phyloP scores from a whole-genome alignment of 768 basidiomycete genomes.

The Lentinula sp. region DNA sequence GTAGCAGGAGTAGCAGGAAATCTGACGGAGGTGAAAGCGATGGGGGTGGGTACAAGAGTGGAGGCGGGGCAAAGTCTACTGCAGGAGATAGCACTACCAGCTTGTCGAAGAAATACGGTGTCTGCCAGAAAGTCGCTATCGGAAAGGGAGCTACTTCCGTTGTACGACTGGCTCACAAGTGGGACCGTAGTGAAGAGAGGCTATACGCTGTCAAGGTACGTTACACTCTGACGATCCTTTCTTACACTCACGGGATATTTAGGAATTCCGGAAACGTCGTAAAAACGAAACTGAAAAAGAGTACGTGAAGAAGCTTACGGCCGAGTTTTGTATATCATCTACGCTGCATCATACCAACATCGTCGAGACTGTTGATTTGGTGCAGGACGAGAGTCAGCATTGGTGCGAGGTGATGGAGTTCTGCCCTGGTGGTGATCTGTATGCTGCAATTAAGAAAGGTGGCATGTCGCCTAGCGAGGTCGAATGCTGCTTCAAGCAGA shows the following conservation, averaged over 20 bases:
- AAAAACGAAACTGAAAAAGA: constrained; percentile 99
- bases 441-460: constrained; percentile 98
- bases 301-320: constrained; percentile 99
- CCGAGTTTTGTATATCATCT: constrained; percentile 97
- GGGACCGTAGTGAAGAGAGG: constrained; percentile 96
- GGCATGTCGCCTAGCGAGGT: constrained; percentile 61
- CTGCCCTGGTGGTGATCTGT: constrained; percentile 96
- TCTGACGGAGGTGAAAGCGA: constrained; percentile 8
- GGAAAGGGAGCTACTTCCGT: constrained; percentile 99
- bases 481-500: constrained; percentile 98
- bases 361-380: constrained; percentile 97
- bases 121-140: constrained; percentile 95
- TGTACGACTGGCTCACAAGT: constrained; percentile 95
- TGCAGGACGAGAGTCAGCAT: constrained; percentile 94
- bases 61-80: constrained; percentile 26
- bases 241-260: constrained; percentile 4
- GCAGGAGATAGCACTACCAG: constrained; percentile 49
- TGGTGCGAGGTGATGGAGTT: constrained; percentile 99
- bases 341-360: constrained; percentile 91
- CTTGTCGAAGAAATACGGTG: constrained; percentile 87
- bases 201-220: constrained; percentile 95
- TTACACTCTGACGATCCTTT: constrained; percentile 4
- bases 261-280: constrained; percentile 98
- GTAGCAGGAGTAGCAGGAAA: constrained; percentile 2
- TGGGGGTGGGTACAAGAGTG: constrained; percentile 4